Conservation (phyloP, 2,329 filamentous ascomycete species). For the Cadophora gregata region DNA sequence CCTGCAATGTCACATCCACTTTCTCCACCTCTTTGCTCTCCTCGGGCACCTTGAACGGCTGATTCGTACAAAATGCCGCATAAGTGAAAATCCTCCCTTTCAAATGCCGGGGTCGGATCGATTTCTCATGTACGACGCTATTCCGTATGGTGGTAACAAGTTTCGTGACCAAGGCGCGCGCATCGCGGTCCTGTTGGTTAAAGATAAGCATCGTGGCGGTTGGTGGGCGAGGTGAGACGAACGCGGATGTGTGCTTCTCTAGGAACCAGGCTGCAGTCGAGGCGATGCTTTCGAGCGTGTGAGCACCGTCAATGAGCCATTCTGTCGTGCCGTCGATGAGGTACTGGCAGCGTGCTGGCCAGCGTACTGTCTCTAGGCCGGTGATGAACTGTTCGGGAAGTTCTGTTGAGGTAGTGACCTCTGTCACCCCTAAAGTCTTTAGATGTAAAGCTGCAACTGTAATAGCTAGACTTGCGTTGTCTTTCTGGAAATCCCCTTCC, state of each 20-base stretch:
- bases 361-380: slow-evolving; percentile 75
- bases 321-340: slow-evolving; percentile 61
- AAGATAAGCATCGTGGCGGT: slow-evolving; percentile 69
- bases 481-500: slow-evolving; percentile 60
- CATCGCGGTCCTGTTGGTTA: slow-evolving; percentile 90
- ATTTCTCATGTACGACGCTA: neutral
- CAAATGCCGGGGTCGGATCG: neutral
- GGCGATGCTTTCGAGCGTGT: slow-evolving; percentile 87
- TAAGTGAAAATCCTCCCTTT: slow-evolving; percentile 61
- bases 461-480: slow-evolving; percentile 64
- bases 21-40: slow-evolving; percentile 48
- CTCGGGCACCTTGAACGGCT: slow-evolving; percentile 59
- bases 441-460: slow-evolving; percentile 59
- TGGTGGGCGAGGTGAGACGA: slow-evolving; percentile 11
- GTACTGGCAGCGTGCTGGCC: slow-evolving; percentile 79
- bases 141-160: slow-evolving; percentile 62
- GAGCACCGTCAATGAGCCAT: slow-evolving; percentile 95
- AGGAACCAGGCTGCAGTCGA: slow-evolving; percentile 84
- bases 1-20: slow-evolving; percentile 69
- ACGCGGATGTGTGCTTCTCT: slow-evolving; percentile 42
- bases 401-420: slow-evolving; percentile 3
- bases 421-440: slow-evolving; percentile 45
- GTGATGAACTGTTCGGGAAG: slow-evolving; percentile 69
- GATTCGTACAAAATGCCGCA: slow-evolving; percentile 82
- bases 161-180: slow-evolving; percentile 65